Conservation (phyloP, 495 filamentous ascomycete species). For the Talaromyces thailandensis region DNA sequence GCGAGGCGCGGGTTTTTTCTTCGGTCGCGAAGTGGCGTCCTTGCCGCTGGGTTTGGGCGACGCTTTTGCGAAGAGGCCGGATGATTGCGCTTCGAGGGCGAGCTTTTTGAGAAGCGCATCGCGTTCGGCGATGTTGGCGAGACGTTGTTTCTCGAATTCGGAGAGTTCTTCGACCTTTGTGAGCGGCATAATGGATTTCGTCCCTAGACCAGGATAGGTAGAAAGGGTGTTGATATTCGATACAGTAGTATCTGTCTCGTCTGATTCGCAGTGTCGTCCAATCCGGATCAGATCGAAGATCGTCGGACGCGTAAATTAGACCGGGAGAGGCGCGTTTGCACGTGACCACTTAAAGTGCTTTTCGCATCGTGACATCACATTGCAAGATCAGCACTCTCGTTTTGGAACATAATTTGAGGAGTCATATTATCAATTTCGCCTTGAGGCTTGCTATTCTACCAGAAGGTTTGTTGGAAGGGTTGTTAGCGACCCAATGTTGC, state of each 20-base stretch:
- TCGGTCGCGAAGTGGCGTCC: slow-evolving; percentile 32
- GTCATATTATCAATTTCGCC: neutral
- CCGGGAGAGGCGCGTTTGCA: slow-evolving; percentile 11
- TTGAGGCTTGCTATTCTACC: neutral
- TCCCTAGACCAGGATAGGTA: too few relatives aligned
- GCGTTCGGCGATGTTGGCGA: slow-evolving; percentile 67
- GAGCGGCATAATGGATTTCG: slow-evolving; percentile 1
- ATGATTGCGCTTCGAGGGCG: slow-evolving; percentile 40
- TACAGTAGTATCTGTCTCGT: neutral
- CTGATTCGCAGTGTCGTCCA: neutral
- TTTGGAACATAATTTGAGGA: neutral
- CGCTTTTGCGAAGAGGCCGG: slow-evolving; percentile 40
- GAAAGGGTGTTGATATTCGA: neutral
- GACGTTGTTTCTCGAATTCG: slow-evolving; percentile 61
- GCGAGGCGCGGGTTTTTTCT: slow-evolving; percentile 38
- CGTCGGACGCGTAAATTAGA: slow-evolving; percentile 7
- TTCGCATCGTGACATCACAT: neutral
- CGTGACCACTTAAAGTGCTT: slow-evolving; percentile 11
- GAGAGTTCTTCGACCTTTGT: slow-evolving; percentile 29
- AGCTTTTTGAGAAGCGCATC: slow-evolving; percentile 56
- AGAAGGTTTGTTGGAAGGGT: neutral
- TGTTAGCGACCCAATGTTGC: neutral
- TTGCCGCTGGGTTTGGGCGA: slow-evolving; percentile 15
- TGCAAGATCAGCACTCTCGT: neutral
- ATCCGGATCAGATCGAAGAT: neutral